Percentiles rank a stretch among this genome's conserved stretches.
Conservation (phyloP, 768 basidiomycete species). For the Scleroderma citrinum region DNA sequence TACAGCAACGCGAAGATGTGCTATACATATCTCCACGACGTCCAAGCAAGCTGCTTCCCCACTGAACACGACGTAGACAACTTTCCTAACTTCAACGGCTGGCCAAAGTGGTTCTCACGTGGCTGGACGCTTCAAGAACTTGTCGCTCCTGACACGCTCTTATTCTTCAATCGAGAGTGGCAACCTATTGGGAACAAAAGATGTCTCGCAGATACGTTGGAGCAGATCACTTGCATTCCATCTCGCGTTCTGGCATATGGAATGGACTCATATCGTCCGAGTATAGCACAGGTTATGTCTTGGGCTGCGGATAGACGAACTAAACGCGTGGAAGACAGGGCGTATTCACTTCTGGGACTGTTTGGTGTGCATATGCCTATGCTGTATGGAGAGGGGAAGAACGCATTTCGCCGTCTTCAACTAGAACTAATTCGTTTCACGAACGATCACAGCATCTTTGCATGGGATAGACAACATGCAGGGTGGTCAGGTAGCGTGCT, state of each 20-base stretch:
- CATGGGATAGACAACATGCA: background rate
- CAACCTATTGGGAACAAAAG: background rate
- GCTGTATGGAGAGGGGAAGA: constrained; percentile 12
- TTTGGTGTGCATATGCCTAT: constrained; percentile 10
- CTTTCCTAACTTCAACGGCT: background rate
- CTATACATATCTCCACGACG: background rate
- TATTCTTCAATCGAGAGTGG: background rate
- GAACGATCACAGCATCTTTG: constrained; percentile 2
- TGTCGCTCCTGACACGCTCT: background rate
- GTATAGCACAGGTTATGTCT: background rate
- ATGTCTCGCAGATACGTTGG: background rate
- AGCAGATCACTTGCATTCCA: background rate
- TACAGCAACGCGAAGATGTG: background rate
- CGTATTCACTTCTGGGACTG: constrained; percentile 13
- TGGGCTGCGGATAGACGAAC: constrained; percentile 14
- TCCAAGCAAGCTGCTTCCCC: background rate
- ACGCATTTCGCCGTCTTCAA: constrained; percentile 6
- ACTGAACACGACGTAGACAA: background rate
- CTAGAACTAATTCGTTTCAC: constrained; percentile 2
- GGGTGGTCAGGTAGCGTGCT: background rate
- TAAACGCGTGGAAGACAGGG: constrained; percentile 11
- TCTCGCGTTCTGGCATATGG: background rate
- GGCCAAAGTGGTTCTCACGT: background rate
- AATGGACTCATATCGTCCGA: background rate
- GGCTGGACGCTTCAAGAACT: constrained; percentile 1